Percentiles rank a stretch among this genome's conserved stretches.
phyloP scores from a whole-genome alignment of 345 rosid genomes.

The Citrus cavaleriei region DNA sequence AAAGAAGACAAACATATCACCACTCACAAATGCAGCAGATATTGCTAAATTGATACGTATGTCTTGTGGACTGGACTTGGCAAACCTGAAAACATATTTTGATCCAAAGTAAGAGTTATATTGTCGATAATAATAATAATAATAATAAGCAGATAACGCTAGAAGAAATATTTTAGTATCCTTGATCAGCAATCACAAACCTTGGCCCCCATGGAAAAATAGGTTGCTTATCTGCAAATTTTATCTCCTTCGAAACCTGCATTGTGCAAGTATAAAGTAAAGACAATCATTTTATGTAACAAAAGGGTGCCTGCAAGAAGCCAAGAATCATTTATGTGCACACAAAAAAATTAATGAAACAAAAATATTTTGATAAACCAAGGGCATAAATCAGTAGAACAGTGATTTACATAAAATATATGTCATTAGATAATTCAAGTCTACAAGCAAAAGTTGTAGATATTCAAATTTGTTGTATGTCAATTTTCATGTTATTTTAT shows the following conservation, averaged over 20 bases:
- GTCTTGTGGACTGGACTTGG: conserved; percentile 62
- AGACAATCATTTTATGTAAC: conserved; percentile 6
- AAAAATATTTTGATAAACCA: background rate
- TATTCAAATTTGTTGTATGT: background rate
- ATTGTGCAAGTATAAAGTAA: conserved; percentile 14
- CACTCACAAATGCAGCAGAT: conserved; percentile 88
- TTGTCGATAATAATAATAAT: background rate
- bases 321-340: background rate
- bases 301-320: background rate
- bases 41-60: conserved; percentile 80
- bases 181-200: conserved; percentile 28
- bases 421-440: background rate
- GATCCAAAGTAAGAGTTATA: conserved; percentile 4
- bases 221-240: conserved; percentile 96
- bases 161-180: background rate
- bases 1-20: conserved; percentile 13
- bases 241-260: conserved; percentile 96
- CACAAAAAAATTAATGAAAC: background rate
- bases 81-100: conserved; percentile 49
- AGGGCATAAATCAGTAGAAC: background rate
- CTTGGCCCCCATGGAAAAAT: conserved; percentile 98
- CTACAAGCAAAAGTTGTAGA: background rate
- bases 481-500: too few species aligned
- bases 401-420: background rate
- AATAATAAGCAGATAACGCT: background rate